phyloP scores from a whole-genome alignment of 2,329 filamentous ascomycete species.

The Sporothrix luriei region DNA sequence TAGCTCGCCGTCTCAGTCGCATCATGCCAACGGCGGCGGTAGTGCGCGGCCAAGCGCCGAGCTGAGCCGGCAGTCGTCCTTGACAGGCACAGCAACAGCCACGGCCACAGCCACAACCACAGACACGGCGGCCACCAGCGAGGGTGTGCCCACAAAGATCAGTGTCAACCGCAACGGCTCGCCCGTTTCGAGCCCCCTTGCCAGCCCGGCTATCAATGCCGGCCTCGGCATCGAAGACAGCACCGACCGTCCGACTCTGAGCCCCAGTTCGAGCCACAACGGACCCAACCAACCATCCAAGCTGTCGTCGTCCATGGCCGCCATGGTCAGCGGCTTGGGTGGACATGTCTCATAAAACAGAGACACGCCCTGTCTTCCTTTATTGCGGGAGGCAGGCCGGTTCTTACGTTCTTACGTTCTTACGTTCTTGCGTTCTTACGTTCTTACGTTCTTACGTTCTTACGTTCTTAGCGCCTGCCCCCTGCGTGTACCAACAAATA shows the following conservation, averaged over 20 bases:
- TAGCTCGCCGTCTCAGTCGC: background rate
- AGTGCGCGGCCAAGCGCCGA: slow-evolving; percentile 14
- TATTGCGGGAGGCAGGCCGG: background rate
- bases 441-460: too few species aligned
- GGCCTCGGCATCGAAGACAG: slow-evolving; percentile 15
- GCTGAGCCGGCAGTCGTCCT: slow-evolving; percentile 14
- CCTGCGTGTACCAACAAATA: slow-evolving; percentile 3
- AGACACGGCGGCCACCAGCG: too few species aligned
- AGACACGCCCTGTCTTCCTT: background rate
- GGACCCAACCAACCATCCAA: slow-evolving; percentile 28
- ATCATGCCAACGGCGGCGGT: slow-evolving; percentile 17
- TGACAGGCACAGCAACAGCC: background rate
- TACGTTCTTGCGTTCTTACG: too few species aligned
- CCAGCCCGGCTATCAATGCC: slow-evolving; percentile 21
- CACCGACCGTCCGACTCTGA: background rate
- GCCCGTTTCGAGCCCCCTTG: slow-evolving; percentile 20
- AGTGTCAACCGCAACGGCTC: slow-evolving; percentile 27
- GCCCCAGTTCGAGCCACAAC: background rate
- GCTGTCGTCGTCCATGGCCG: slow-evolving; percentile 34
- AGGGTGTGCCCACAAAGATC: slow-evolving; percentile 9
- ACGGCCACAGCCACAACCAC: background rate
- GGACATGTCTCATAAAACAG: slow-evolving; percentile 30
- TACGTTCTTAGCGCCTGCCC: background rate
- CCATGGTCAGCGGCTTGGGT: slow-evolving; percentile 34
- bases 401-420: too few species aligned